Conservation (phyloP, 306 rosid species). For the Acacia confusa region DNA sequence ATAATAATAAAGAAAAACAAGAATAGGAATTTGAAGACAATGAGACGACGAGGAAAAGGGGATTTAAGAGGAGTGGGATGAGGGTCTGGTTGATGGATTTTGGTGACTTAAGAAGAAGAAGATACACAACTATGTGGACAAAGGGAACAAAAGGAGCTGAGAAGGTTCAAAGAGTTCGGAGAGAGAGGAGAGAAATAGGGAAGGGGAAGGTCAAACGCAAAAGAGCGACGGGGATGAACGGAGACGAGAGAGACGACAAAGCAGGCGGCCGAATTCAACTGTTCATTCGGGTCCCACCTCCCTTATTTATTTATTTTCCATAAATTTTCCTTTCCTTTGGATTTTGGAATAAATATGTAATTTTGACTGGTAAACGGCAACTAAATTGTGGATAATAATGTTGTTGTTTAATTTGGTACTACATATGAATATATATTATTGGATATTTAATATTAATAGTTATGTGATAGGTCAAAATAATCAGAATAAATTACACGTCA, state of each 20-base stretch:
- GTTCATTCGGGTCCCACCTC: conserved; percentile 59
- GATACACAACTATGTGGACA: conserved; percentile 37
- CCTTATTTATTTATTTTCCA: not conserved
- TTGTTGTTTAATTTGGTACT: too few species aligned
- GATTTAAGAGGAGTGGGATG: not conserved
- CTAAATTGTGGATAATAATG: not conserved
- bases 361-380: not conserved
- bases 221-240: conserved; percentile 70
- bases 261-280: conserved; percentile 81
- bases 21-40: not conserved
- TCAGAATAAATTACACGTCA: not conserved
- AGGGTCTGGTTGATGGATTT: conserved; percentile 35
- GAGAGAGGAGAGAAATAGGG: not conserved
- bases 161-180: conserved; percentile 36
- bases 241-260: conserved; percentile 93
- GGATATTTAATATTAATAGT: too few species aligned
- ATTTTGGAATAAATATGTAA: not conserved
- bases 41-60: not conserved
- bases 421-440: too few species aligned
- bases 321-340: not conserved
- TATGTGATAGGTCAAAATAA: too few species aligned
- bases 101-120: conserved; percentile 35
- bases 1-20: conserved; percentile 7
- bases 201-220: conserved; percentile 50
- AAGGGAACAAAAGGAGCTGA: conserved; percentile 35